Base-by-base conservation (phyloP, 2,329 filamentous ascomycete genomes). In the Penicillium vulpinum region DNA sequence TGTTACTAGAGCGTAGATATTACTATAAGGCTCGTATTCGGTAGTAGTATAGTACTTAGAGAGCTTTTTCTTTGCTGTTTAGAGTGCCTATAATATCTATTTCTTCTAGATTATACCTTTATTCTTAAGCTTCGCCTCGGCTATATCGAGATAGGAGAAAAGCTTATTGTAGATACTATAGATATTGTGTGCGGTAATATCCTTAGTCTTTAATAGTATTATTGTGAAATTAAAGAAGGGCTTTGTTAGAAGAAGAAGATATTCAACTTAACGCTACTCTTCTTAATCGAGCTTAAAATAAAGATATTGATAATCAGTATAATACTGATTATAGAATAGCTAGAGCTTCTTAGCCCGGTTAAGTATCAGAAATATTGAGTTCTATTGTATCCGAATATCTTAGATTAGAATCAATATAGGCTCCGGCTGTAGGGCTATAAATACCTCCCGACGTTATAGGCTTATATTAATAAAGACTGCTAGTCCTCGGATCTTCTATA, bases 241-340 rank as follows among this genome's bases (percentile, higher is more conserved):
- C 13, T 40, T 21, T 43, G 31, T 49, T 13, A 49, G 10, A 29
- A 33, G 41, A 55, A 61, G 55, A 45, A 57, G 48, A 54, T 57
- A 62, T 13, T 62, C 31, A 52, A 57, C 13, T 28, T 66, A 50
- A 15, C 6, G 4, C 13, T 26, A 41, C 15, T 41, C 22, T 26
- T 26, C 22, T 41, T 22, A 24, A 24, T 15, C 16, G 2, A 41
- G 39, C 11, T 24, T 41, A 24, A 41, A 41, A 24, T 41, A 41
- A 41, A 24, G 39, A 24, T 41, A 41, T 24, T 41, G 10, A 44
- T 44, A 44, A 16, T 44, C 4, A 29, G 24, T 28, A 29, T n/a
- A 44, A 44, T n/a, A 44, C 22, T 26, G 16, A 44, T 29, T 44
- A 31, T 18, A 45, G 26, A 21, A 18, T 45, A 31, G 10, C 10